phyloP scores from a whole-genome alignment of 75 land plant genomes.

The Larix kaempferi region DNA sequence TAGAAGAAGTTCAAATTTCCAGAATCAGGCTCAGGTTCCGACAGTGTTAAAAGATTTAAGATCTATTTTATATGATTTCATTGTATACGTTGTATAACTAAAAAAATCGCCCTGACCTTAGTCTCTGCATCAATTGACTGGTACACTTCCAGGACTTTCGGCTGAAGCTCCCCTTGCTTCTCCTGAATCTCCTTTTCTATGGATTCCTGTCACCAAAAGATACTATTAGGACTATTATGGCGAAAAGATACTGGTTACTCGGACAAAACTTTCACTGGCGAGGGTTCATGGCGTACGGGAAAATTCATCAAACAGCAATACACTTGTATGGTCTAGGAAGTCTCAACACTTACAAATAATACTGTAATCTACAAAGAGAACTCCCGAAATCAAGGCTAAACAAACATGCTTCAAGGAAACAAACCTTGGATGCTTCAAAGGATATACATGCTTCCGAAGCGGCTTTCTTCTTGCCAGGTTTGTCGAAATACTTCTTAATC shows the following conservation, averaged over 20 bases:
- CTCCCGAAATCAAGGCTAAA: background rate
- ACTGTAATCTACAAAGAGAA: background rate
- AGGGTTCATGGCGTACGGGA: too few relatives aligned
- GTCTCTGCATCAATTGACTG: constrained; percentile 2
- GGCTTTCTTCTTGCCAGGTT: constrained; percentile 29
- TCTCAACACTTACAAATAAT: background rate
- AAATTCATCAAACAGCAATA: too few relatives aligned
- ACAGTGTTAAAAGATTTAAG: background rate
- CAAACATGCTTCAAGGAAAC: background rate
- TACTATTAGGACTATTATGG: background rate
- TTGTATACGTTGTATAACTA: background rate
- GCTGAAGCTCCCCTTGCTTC: constrained; percentile 11
- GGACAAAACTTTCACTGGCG: background rate
- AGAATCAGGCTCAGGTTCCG: too few relatives aligned
- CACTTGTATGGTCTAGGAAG: too few relatives aligned
- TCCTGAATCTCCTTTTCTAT: background rate
- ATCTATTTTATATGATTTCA: background rate
- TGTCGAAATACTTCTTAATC: constrained; percentile 58
- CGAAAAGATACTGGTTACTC: background rate
- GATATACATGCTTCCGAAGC: constrained; percentile 52
- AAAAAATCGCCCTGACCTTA: background rate
- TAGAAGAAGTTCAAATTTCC: background rate
- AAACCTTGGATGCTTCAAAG: constrained; percentile 54
- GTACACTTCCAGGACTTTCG: constrained; percentile 1
- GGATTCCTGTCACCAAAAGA: background rate